Evolutionary conservation across 2,329 filamentous ascomycete genomes (phyloP), one percentile per base, ranked within the genome.

Genomic region (Huntiella decipiens): DNA sequence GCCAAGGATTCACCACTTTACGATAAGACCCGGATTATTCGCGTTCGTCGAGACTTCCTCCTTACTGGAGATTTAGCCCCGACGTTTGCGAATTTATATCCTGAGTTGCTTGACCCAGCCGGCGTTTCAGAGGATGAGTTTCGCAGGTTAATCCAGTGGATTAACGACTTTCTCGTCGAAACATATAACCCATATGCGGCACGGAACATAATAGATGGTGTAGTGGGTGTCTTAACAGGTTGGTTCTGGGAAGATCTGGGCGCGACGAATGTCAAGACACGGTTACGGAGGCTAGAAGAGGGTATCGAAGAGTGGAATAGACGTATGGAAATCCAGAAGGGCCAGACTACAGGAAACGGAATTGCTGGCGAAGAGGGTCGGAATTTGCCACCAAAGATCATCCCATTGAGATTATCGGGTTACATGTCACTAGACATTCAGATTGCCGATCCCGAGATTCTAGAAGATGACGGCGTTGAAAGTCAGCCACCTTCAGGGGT

Each of bases 201-300:
- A 54, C 70, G 83, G 43, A 93, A 92, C 54, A 75, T 87, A 56
- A 52, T 94, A 1, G 91, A 98, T 60, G 74, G 76, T 10, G 59
- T 84, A 8, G 58, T 96, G 53, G 86, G 88, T 2, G 66, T 92
- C 4, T 62, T 86, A 32, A 96, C 91, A 0, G 83, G 88, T 16
- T 98, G 87, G 83, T 56, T 96, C 32, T 96, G 86, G 85, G 91
- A 98, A 49, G 88, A 96, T 57, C 55, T 88, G 16, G 86, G 88
- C 1, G 63, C 84, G 33, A 82, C 82, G 3, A 76, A 71, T 6
- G 72, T 81, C 49, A 96, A 96, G 64, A 65, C 68, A 16, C 71
- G 78, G 46, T 60, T 94, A 39, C 71, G 68, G 46, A 68, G 64
- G 7, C 63, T 95, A 13, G 91, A 98, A 62, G 61, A 60, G 34